Base-by-base conservation (phyloP, 495 filamentous ascomycete genomes). In the Aspergillus steynii region DNA sequence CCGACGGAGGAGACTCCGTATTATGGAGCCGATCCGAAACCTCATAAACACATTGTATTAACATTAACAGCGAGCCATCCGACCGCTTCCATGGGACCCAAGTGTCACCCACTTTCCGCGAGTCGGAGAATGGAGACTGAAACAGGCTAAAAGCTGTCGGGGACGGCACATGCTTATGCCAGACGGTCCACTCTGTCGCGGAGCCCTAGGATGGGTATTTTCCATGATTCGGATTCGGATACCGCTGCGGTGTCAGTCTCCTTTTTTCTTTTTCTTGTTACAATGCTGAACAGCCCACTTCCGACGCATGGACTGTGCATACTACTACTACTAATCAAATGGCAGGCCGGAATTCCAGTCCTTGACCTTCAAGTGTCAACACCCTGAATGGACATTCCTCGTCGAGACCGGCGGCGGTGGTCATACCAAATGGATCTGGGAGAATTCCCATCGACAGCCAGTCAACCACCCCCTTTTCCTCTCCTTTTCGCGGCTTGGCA, bases 141-240 rank as follows among this genome's bases (percentile, higher is more conserved):
- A 63, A 63, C 65, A 62, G 61, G 29, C 61, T 61, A 61, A 60
- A 54, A 55, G 58, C 47, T 42, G 46, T 61, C 58, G 53, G 58
- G 58, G 65, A 63, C 65, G 65, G 65, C 65, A 63, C 65, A 67
- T 67, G 65, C 62, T 64, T 48, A 52, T 55, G 58, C 64, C 47
- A 52, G 32, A 59, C 29, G 52, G 32, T 62, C 63, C 59, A 65
- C 59, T 53, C 27, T 25, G n/a, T 8, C 37, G 54, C 25, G 55
- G 45, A 34, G 27, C 29, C 28, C 14, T 20, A 20, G 20, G 20
- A 20, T 20, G 20, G 20, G 20, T 20, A 20, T 20, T 20, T 20
- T 20, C 20, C 20, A 20, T 20, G 20, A 20, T 20, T 20, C 20
- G 20, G 20, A 20, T 20, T 20, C 20, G 20, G 20, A 20, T 20